Base-by-base conservation (phyloP, 2,329 filamentous ascomycete species). In the Ilyonectria mors-panacis region DNA sequence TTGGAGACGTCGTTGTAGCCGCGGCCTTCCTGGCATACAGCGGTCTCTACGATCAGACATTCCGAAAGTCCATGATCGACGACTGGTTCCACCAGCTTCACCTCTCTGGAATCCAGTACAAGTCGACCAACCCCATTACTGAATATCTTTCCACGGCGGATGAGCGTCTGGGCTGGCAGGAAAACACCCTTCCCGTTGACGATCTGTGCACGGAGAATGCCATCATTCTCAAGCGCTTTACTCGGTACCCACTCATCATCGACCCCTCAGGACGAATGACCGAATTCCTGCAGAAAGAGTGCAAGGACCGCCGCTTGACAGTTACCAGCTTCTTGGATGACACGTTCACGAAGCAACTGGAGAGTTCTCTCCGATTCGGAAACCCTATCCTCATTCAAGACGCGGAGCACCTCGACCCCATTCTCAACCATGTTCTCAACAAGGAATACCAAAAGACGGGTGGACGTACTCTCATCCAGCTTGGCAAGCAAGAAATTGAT, bases 361-460 rank as follows among this genome's bases (percentile, higher is more conserved):
- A 99, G 83, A 98, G 95, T 78, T 96, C 96, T 19, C 87, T 99
- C 69, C 94, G 96, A 78, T 99, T 99, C 82, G 96, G 96, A 77
- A 99, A 99, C 78, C 95, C 96, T 1, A 99, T 99, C 73, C 89
- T 99, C 68, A 99, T 99, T 67, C 96, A 99, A 81, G 96, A 99
- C 80, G 97, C 96, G 1, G 97, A 99, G 82, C 93, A 99, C 79
- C 85, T 99, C 64, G 96, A 99, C 78, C 97, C 97, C 0, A 95
- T 99, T 66, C 91, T 99, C 75, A 99, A 98, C 78, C 96, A 99
- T 76, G 95, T 99, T 63, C 90, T 99, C 81, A 99, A 99, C 85
- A 99, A 99, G 81, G 96, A 99, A 79, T 99, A 99, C 81, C 97
- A 99, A 82, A 97, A 95, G 85, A 99, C 97, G 30, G 96, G 96